phyloP scores from a whole-genome alignment of 2,329 filamentous ascomycete species.

The Aspergillus sp. region DNA sequence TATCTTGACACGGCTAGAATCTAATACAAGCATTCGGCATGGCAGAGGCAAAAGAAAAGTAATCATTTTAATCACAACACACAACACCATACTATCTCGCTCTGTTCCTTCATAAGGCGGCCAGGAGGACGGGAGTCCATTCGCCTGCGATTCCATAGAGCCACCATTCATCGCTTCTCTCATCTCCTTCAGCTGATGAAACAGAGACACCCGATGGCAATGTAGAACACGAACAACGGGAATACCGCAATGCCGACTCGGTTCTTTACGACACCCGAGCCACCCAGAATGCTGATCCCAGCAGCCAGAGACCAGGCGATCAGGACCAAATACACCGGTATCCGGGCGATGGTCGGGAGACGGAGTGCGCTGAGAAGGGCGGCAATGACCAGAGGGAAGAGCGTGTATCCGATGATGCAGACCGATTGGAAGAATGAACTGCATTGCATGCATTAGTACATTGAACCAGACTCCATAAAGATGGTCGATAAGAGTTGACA shows the following conservation, averaged over 20 bases:
- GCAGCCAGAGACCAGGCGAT: slow-evolving; percentile 91
- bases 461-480: no score
- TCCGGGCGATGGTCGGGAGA: slow-evolving; percentile 73
- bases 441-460: slow-evolving; percentile 1
- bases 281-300: slow-evolving; percentile 90
- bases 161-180: neutral
- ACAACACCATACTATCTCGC: neutral
- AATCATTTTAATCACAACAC: slow-evolving; percentile 5
- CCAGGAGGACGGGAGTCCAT: neutral
- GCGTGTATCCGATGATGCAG: slow-evolving; percentile 96
- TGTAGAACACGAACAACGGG: slow-evolving; percentile 90
- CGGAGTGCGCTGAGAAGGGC: slow-evolving; percentile 79
- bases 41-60: slow-evolving; percentile 1
- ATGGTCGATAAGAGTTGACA: slow-evolving; percentile 36
- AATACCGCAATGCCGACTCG: slow-evolving; percentile 91
- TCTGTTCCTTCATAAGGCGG: neutral
- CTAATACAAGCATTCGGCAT: neutral
- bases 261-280: slow-evolving; percentile 93
- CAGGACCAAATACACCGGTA: slow-evolving; percentile 85
- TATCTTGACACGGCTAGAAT: slow-evolving; percentile 13
- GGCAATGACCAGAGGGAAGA: slow-evolving; percentile 94
- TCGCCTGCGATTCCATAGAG: neutral
- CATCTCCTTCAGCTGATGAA: slow-evolving; percentile 72
- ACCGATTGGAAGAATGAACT: slow-evolving; percentile 97
- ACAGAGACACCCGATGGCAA: slow-evolving; percentile 88